Evolutionary conservation across 1,139 yeast genomes (phyloP), one percentile per base, ranked within the genome.

Genomic region (Magnusiomyces fungicola): DNA sequence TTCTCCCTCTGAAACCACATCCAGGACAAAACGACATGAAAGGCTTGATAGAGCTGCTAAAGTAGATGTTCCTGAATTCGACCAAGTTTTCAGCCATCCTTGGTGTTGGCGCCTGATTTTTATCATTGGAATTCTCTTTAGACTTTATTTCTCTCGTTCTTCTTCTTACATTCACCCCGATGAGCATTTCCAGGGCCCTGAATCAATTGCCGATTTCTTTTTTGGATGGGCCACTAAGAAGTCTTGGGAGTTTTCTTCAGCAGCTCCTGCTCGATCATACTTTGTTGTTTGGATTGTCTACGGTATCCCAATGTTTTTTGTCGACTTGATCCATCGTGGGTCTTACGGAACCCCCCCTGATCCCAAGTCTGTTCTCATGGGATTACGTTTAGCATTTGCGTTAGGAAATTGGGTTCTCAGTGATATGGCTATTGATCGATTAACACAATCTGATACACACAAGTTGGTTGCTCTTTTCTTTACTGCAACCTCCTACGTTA

Each of bases 101-200:
- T 50, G 58, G 48, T 51, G 50, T 36, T 62, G 69, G 66, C 55
- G 69, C 10, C 49, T 56, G 6, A 54, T 64, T 19, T 60, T 67
- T 37, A 52, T 63, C 9, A 23, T 61, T 18, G 57, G 68, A 34
- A 72, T 79, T 22, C 69, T 72, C 0, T 63, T 79, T 22, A 66
- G 89, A 48, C 68, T 84, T 37, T 68, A 77, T 29, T 70, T 88
- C 45, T 81, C 87, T 0, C 64, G 85, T 1, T 79, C 84, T 46
- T 76, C 84, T 40, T 87, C 97, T 0, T 94, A 94, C 63, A 81
- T 94, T 46, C 99, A 94, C 59, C 98, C 98, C 0, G 99, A 94
- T 70, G 99, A 94, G 68, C 96, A 90, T 64, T 87, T 88, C 64
- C 99, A 94, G 65, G 79, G 83, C 22, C 75, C 94, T 32, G 95